Percentiles rank a stretch among this genome's conserved stretches.
Evolutionary conservation across 2,329 filamentous ascomycete species (phyloP).

Genomic region (Alternaria conjuncta): DNA sequence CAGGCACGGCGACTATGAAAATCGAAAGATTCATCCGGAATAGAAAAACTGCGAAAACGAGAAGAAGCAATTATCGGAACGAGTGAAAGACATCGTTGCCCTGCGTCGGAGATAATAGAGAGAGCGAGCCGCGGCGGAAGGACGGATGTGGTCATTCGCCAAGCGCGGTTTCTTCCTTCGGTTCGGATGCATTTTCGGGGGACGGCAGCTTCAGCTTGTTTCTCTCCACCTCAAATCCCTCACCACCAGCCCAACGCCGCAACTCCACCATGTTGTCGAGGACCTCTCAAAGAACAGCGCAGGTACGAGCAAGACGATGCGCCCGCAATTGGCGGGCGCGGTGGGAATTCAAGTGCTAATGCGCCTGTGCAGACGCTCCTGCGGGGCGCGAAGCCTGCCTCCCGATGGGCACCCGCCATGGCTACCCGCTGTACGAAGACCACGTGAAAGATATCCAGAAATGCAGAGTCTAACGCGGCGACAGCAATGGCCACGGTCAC

Average conservation of each 20-base stretch:
- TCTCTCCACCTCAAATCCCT: slow-evolving; percentile 43
- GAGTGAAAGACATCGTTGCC: neutral
- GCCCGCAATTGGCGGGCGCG: slow-evolving; percentile 32
- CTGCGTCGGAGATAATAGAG: slow-evolving; percentile 5
- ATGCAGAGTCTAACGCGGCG: slow-evolving; percentile 21
- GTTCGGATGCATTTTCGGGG: slow-evolving; percentile 42
- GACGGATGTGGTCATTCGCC: slow-evolving; percentile 38
- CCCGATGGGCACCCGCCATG: slow-evolving; percentile 58
- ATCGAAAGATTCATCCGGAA: neutral
- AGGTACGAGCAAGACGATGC: slow-evolving; percentile 48
- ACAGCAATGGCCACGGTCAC: slow-evolving; percentile 68
- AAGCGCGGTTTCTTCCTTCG: slow-evolving; percentile 32
- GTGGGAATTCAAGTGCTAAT: slow-evolving; percentile 29
- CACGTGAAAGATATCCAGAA: neutral
- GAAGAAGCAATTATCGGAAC: neutral
- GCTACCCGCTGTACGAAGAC: slow-evolving; percentile 60
- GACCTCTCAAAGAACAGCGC: slow-evolving; percentile 55
- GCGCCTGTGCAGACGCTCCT: slow-evolving; percentile 58
- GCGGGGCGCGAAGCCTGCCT: slow-evolving; percentile 58
- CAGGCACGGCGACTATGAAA: neutral
- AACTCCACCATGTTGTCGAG: slow-evolving; percentile 53
- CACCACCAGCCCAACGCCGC: slow-evolving; percentile 38
- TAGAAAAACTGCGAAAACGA: neutral
- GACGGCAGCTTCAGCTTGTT: slow-evolving; percentile 43
- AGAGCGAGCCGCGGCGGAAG: slow-evolving; percentile 23